Conservation (phyloP, 106 monocot species). For the Dendrobium officinale region DNA sequence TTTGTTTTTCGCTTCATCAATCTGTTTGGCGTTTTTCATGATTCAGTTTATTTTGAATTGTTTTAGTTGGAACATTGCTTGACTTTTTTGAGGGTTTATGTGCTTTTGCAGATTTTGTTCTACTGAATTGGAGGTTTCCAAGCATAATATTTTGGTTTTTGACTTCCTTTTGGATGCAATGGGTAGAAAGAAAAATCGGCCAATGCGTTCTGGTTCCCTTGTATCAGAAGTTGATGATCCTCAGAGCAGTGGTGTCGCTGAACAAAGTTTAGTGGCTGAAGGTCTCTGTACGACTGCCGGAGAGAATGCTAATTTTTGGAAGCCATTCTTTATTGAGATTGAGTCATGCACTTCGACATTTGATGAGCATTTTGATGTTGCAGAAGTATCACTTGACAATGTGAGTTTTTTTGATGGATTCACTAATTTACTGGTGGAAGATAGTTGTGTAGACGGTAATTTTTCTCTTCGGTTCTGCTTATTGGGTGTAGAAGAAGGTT, state of each 20-base stretch:
- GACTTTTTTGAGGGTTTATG: background rate
- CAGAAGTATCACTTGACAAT: conserved; percentile 62
- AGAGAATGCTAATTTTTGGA: conserved; percentile 7
- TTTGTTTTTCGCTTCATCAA: background rate
- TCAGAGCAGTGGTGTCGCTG: background rate
- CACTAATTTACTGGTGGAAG: conserved; percentile 21
- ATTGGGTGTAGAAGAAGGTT: conserved; percentile 33
- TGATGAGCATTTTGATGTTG: conserved; percentile 61
- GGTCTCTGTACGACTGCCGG: conserved; percentile 9
- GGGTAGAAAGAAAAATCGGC: conserved; percentile 76
- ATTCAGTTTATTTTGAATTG: background rate
- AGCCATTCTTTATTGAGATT: conserved; percentile 49
- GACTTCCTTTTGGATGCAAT: conserved; percentile 16
- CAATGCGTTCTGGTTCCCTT: conserved; percentile 44
- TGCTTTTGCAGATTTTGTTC: background rate
- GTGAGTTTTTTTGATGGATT: conserved; percentile 37
- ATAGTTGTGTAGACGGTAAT: conserved; percentile 13
- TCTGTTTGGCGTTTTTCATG: background rate
- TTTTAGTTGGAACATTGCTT: background rate
- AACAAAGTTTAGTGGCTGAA: conserved; percentile 3
- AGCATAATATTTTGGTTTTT: background rate
- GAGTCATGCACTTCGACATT: conserved; percentile 30
- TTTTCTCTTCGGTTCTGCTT: conserved; percentile 53
- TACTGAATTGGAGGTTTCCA: background rate
- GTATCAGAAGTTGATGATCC: conserved; percentile 9